Base-by-base conservation (phyloP, 225 moss, liverwort and hornwort genomes). In the Marchantia polymorpha region DNA sequence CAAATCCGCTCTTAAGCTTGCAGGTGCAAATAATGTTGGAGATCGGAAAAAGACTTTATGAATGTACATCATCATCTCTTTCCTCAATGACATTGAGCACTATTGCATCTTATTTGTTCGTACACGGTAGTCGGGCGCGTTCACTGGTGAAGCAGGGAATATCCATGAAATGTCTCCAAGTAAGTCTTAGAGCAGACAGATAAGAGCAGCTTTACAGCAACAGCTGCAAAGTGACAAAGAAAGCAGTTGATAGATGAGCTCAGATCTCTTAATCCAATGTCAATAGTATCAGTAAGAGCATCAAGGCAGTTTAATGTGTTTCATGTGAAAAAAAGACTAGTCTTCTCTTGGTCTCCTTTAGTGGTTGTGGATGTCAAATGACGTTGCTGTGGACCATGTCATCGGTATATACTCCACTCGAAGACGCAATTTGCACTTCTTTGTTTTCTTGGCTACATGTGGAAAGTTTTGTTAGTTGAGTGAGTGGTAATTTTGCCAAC, bases 261-360 rank as follows among this genome's bases (percentile, higher is more conserved):
- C 31, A 13, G 29, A 31, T 12, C 67, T 31, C 67, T 67, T 15
- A 31, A 67, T 31, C 67, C 67, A 10, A 67, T 67, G 67, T 3
- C 15, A 31, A 31, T 67, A 31, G 67, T 23, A 31, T 29, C 11
- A 31, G 61, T 27, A 29, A 31, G 31, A 67, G 67, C 25, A 67
- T 67, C 67, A 31, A 67, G 29, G 67, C 67, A 67, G 67, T 67
- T 67, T 67, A 30, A 67, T 67, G 67, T 67, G 67, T 67, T 67
- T 31, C 67, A 67, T 67, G 67, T 67, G 67, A 31, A 65, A 27
- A 67, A 30, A 67, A 30, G 10, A 23, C 14, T 6, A 31, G 67
- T 67, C 67, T 30, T 16, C 67, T 13, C 67, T 13, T 16, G 31
- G 67, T 67, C 67, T 29, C 67, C 67, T 67, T 67, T 26, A 30